Conservation (phyloP, 805 yeast species). For the Vanderwaltozyma tropicalis region DNA sequence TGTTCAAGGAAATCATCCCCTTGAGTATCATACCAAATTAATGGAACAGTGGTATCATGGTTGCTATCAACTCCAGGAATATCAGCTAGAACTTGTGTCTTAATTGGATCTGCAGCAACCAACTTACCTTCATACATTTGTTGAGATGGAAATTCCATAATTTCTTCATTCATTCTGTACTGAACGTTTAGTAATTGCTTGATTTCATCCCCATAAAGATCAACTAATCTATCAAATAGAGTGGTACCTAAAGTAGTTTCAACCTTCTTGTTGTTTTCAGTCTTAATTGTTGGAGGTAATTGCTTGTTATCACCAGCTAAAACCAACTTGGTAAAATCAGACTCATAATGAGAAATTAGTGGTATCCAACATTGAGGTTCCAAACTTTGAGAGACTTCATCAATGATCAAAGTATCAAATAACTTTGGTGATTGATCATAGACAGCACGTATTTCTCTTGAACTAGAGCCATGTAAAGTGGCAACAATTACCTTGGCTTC, state of each 20-base stretch:
- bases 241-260: slow-evolving; percentile 49
- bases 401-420: slow-evolving; percentile 79
- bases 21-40: slow-evolving; percentile 87
- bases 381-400: slow-evolving; percentile 88
- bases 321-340: slow-evolving; percentile 43
- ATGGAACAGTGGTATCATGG: slow-evolving; percentile 46
- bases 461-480: slow-evolving; percentile 83
- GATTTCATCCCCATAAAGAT: slow-evolving; percentile 36
- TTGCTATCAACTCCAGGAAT: slow-evolving; percentile 38
- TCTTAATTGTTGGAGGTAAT: slow-evolving; percentile 80
- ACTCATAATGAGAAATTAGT: slow-evolving; percentile 49
- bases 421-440: slow-evolving; percentile 31
- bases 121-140: slow-evolving; percentile 55
- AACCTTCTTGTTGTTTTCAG: slow-evolving; percentile 33
- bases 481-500: slow-evolving; percentile 62
- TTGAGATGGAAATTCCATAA: slow-evolving; percentile 69
- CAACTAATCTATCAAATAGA: slow-evolving; percentile 68
- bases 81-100: slow-evolving; percentile 42
- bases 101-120: slow-evolving; percentile 51
- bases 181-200: slow-evolving; percentile 61
- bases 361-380: slow-evolving; percentile 99
- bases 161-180: slow-evolving; percentile 73
- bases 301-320: slow-evolving; percentile 93
- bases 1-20: slow-evolving; percentile 75
- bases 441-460: slow-evolving; percentile 52